These are phyloP conservation scores for Penicillium arizonense DNA, from an alignment of 495 filamentous ascomycete species.

Conservation along the genomic window DNA sequence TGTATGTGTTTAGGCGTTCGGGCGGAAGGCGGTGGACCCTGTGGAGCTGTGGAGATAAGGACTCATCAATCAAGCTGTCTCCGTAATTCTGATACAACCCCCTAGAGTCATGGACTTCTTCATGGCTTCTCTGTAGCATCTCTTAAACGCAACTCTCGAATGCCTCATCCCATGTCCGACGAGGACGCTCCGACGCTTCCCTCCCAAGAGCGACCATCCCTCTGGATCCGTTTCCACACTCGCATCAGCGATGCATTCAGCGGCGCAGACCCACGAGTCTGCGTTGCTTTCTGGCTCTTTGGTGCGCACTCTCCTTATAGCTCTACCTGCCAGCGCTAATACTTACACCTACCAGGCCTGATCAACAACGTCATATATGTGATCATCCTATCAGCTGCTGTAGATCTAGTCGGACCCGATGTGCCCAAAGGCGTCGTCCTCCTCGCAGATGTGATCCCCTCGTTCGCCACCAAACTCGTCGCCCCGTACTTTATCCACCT, in stretches of 20 bases:
- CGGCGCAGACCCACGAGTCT: slow-evolving; percentile 68
- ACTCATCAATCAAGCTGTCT: slow-evolving; percentile 1
- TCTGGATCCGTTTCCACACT: slow-evolving; percentile 67
- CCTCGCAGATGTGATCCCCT: slow-evolving; percentile 87
- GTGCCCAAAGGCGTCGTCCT: slow-evolving; percentile 90
- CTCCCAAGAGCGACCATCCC: slow-evolving; percentile 71
- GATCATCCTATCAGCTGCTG: slow-evolving; percentile 91
- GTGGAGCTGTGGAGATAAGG: slow-evolving; percentile 15
- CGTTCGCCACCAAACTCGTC: slow-evolving; percentile 81
- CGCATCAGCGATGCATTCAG: slow-evolving; percentile 62
- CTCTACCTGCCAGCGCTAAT: neutral
- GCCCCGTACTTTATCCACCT: slow-evolving; percentile 92
- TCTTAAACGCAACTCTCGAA: slow-evolving; percentile 8
- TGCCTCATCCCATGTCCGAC: slow-evolving; percentile 10
- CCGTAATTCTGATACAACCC: neutral
- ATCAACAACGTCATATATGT: slow-evolving; percentile 99
- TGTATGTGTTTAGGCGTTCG: neutral
- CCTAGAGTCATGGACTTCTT: slow-evolving; percentile 1
- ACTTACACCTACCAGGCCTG: slow-evolving; percentile 58
- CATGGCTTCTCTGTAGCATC: slow-evolving; percentile 13
- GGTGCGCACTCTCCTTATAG: slow-evolving; percentile 51
- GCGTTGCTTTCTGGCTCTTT: slow-evolving; percentile 88
- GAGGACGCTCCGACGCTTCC: slow-evolving; percentile 51
- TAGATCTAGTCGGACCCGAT: slow-evolving; percentile 84
- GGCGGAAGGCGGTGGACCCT: slow-evolving; percentile 9